These are phyloP conservation scores for Taphrina confusa DNA, from an alignment of 1,139 yeast genomes.

Conservation along the genomic window DNA sequence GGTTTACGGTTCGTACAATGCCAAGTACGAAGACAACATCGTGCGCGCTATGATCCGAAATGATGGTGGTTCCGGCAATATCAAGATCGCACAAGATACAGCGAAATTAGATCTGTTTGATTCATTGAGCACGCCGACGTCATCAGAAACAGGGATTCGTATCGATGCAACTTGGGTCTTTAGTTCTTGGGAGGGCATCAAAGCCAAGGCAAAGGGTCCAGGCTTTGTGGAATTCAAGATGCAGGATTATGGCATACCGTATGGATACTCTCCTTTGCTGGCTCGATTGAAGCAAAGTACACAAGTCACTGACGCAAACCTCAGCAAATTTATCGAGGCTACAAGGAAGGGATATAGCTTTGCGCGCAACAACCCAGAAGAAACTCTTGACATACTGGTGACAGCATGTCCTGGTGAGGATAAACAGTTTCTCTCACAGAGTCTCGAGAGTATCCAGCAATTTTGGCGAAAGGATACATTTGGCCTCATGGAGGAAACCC, in stretches of 20 bases:
- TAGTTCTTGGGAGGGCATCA: constrained; percentile 25
- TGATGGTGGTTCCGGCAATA: constrained; percentile 18
- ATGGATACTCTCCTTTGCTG: constrained; percentile 24
- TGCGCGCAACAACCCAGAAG: not conserved
- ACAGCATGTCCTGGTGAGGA: constrained; percentile 8
- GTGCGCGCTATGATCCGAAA: constrained; percentile 5
- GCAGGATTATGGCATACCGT: constrained; percentile 1
- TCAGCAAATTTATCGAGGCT: not conserved
- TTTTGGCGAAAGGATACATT: constrained; percentile 3
- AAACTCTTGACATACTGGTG: constrained; percentile 9
- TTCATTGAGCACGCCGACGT: not conserved
- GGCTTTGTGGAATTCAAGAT: not conserved
- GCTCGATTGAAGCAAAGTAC: not conserved
- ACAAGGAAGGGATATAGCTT: constrained; percentile 1
- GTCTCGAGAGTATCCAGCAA: not conserved
- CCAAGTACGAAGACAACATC: constrained; percentile 14
- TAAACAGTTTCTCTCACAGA: not conserved
- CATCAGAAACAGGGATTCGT: not conserved
- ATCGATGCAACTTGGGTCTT: constrained; percentile 24
- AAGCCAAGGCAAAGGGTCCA: not conserved
- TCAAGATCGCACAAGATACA: not conserved
- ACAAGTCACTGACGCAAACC: not conserved
- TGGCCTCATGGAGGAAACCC: constrained; percentile 9
- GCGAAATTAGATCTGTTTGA: constrained; percentile 25
- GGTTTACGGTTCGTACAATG: constrained; percentile 24